phyloP scores from a whole-genome alignment of 306 rosid genomes.

The Glycyrrhiza uralensis region DNA sequence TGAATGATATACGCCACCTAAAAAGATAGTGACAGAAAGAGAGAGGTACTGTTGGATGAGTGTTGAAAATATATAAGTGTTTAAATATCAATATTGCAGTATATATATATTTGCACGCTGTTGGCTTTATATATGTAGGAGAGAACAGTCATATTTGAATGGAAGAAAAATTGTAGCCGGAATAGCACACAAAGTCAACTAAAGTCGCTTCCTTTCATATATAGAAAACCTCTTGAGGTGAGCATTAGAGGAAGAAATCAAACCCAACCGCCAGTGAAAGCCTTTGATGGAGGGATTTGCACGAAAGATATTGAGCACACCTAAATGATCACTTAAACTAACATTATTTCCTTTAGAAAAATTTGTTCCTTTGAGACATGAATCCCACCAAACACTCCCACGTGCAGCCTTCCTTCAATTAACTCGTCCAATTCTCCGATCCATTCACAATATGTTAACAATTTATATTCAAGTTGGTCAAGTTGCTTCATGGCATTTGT shows the following conservation, averaged over 20 bases:
- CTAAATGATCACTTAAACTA: conserved; percentile 40
- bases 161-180: conserved; percentile 19
- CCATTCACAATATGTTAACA: conserved; percentile 12
- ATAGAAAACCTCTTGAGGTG: conserved; percentile 11
- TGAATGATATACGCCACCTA: no score
- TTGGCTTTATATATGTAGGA: background rate
- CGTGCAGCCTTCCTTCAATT: conserved; percentile 28
- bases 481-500: conserved; percentile 12
- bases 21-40: no score
- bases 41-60: no score
- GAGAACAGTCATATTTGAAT: conserved; percentile 1
- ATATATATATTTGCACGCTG: background rate
- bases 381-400: conserved; percentile 38
- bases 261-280: background rate
- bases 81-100: no score
- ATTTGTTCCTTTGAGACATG: conserved; percentile 15
- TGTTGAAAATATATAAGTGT: no score
- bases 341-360: conserved; percentile 27
- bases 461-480: conserved; percentile 23
- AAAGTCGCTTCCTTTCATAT: conserved; percentile 27
- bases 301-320: conserved; percentile 30
- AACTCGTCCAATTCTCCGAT: conserved; percentile 19
- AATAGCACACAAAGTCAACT: conserved; percentile 43
- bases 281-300: conserved; percentile 31
- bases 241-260: conserved; percentile 34